Evolutionary conservation across 2,329 filamentous ascomycete species (phyloP).

Genomic region (Grosmannia penicillata): DNA sequence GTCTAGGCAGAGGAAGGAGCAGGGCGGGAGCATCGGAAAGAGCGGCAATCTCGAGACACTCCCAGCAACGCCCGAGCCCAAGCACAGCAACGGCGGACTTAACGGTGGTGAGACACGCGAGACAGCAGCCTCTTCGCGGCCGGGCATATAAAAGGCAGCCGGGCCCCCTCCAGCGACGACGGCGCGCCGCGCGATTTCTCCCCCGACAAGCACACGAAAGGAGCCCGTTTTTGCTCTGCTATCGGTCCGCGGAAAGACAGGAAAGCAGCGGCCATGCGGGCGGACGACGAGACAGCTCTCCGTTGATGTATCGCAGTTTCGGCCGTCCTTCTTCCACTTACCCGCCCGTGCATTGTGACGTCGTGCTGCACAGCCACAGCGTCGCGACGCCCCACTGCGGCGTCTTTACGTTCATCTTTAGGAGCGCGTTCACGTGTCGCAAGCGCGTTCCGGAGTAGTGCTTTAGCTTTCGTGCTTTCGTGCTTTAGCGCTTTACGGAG

Average conservation of each 20-base stretch:
- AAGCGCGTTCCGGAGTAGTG: conserved; percentile 8
- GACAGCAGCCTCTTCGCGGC: too few relatives aligned
- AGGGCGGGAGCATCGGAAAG: too few relatives aligned
- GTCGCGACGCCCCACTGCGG: too few relatives aligned
- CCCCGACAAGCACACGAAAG: not conserved
- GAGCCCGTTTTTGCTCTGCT: not conserved
- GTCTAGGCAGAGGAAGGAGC: too few relatives aligned
- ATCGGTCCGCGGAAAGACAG: not conserved
- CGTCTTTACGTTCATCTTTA: too few relatives aligned
- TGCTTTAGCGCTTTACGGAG: conserved; percentile 1
- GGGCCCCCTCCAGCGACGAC: not conserved
- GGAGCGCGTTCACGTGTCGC: conserved; percentile 12
- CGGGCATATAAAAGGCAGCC: too few relatives aligned
- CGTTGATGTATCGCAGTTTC: not conserved
- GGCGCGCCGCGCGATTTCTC: not conserved
- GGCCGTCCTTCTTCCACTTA: too few relatives aligned
- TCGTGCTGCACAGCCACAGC: not conserved
- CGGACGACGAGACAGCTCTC: not conserved
- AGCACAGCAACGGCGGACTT: too few relatives aligned
- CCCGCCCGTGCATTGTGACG: not conserved
- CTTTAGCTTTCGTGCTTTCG: not conserved
- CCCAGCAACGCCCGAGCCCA: too few relatives aligned
- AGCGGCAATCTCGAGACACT: too few relatives aligned
- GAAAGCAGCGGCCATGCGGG: not conserved
- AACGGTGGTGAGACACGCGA: too few relatives aligned